Evolutionary conservation across 1,139 yeast genomes (phyloP), one percentile per base, ranked within the genome.

Genomic region (Candida sanyaensis): DNA sequence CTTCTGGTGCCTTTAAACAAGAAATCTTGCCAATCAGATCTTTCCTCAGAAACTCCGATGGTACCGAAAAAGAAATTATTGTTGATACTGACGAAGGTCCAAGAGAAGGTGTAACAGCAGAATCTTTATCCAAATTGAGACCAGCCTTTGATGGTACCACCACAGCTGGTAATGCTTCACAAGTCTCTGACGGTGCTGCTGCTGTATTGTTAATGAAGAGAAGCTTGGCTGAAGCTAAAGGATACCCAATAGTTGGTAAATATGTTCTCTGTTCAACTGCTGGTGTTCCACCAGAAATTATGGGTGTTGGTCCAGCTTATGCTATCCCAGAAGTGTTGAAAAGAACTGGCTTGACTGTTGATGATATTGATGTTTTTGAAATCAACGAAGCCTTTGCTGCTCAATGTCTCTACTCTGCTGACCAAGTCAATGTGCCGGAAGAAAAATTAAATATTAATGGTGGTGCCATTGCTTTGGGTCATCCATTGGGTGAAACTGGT

Each of bases 381-480:
- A 84, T 92, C 62, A 92, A 92, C 70, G 98, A 92, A 75, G 97
- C 98, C 4, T 92, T 92, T 69, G 97, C 97, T 13, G 95, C 95
- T 11, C 97, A 92, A 74, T 90, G 96, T 50, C 71, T 92, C 48
- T 92, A 80, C 74, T 86, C 93, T 51, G 78, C 89, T 46, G 75
- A 78, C 54, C 75, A 80, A 41, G 77, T 82, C 59, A 83, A 86
- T 51, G 81, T 92, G 55, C 92, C 91, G 51, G 53, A 67, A 48
- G 79, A 76, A 48, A 89, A 84, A 68, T 92, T 91, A 60, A 92
- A 92, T 73, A 89, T 92, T 54, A 83, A 86, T 63, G 97, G 98
- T 64, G 97, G 97, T 64, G 97, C 97, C 49, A 91, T 92, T 62
- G 97, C 97, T 21, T 69, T 92, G 55, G 98, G 98, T 41, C 97